phyloP scores from a whole-genome alignment of 768 basidiomycete genomes.

The Phylloporus scabripes region DNA sequence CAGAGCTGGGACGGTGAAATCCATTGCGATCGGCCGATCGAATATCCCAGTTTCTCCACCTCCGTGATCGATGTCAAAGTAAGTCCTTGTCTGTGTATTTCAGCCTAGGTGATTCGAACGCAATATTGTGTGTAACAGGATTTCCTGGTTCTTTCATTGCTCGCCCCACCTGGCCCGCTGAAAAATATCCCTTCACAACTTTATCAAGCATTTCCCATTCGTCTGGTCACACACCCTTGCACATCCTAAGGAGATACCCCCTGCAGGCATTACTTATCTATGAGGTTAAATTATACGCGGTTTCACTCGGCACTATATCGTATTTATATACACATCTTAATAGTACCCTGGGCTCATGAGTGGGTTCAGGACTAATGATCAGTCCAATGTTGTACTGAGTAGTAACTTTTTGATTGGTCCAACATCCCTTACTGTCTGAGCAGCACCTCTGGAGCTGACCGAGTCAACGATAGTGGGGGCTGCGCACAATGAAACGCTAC shows the following conservation, averaged over 20 bases:
- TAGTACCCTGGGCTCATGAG: slow-evolving; percentile 1
- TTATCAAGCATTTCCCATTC: slow-evolving; percentile 51
- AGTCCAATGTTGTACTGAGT: not conserved
- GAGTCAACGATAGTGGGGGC: not conserved
- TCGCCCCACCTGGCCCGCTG: slow-evolving; percentile 33
- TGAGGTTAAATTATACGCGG: slow-evolving; percentile 12
- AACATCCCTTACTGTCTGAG: no score
- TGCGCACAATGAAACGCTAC: not conserved
- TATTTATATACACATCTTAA: slow-evolving; percentile 7
- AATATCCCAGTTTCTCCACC: slow-evolving; percentile 46
- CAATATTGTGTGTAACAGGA: slow-evolving; percentile 38
- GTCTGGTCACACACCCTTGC: slow-evolving; percentile 58
- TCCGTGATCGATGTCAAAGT: slow-evolving; percentile 49
- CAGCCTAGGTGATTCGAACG: not conserved
- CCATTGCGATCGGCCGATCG: slow-evolving; percentile 33
- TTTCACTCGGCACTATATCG: slow-evolving; percentile 2
- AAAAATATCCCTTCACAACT: slow-evolving; percentile 33
- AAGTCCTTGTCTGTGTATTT: slow-evolving; percentile 6
- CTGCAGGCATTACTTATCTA: slow-evolving; percentile 11
- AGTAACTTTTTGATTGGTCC: not conserved
- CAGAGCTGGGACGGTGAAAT: slow-evolving; percentile 64
- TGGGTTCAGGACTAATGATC: not conserved
- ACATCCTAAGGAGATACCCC: slow-evolving; percentile 17
- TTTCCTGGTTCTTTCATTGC: slow-evolving; percentile 48
- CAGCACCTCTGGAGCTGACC: no score